A percentile compares a stretch with the other conserved stretches of the same genome.
Evolutionary conservation across 345 rosid species (phyloP).

Genomic region (Odontarrhena argentea): DNA sequence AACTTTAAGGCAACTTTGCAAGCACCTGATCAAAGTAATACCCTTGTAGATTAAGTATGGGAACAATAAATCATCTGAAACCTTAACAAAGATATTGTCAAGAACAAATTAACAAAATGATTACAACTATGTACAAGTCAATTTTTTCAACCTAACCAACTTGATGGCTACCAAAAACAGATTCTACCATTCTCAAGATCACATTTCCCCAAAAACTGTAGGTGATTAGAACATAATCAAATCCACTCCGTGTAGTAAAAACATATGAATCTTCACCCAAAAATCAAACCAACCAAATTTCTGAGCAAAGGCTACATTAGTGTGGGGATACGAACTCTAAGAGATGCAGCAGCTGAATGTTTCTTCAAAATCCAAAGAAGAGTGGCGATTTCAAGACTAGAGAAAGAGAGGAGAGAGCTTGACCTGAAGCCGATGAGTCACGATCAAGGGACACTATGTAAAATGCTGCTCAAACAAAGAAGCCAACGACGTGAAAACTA

Average conservation of each 20-base stretch:
- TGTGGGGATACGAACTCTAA: conserved; percentile 21
- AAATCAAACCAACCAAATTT: conserved; percentile 5
- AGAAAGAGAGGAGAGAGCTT: background rate
- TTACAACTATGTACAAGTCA: background rate
- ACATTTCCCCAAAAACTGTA: background rate
- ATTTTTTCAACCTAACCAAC: conserved; percentile 13
- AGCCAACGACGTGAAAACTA: background rate
- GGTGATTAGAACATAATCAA: background rate
- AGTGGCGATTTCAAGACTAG: background rate
- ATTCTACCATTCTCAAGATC: background rate
- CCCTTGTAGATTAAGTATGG: background rate
- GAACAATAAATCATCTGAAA: background rate
- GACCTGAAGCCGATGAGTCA: conserved; percentile 1
- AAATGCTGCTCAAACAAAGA: conserved; percentile 8
- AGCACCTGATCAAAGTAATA: background rate
- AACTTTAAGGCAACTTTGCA: background rate
- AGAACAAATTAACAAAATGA: conserved; percentile 1
- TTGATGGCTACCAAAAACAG: background rate
- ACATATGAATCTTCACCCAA: conserved; percentile 1
- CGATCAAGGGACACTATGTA: conserved; percentile 2
- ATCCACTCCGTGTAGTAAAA: background rate
- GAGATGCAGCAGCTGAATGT: background rate
- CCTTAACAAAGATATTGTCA: background rate
- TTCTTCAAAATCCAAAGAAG: conserved; percentile 6
- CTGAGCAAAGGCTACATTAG: conserved; percentile 5